phyloP scores from a whole-genome alignment of 106 monocot genomes.

The Ottelia alismoides region DNA sequence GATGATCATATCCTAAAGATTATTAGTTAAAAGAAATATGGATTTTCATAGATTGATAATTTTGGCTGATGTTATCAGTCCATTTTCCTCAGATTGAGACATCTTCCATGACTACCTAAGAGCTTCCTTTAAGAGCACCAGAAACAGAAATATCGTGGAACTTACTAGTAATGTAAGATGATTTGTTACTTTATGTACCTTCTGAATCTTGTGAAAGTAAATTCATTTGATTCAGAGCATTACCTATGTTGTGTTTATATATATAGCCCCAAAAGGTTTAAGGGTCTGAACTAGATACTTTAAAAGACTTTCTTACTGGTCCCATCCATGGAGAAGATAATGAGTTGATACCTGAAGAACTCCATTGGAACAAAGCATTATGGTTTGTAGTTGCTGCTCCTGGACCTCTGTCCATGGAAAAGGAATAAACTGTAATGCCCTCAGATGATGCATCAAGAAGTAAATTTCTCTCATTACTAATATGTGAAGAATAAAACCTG shows the following conservation, averaged over 20 bases:
- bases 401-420: slow-evolving; percentile 31
- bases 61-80: slow-evolving; percentile 32
- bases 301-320: slow-evolving; percentile 32
- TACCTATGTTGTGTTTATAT: slow-evolving; percentile 40
- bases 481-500: slow-evolving; percentile 58
- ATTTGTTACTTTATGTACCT: slow-evolving; percentile 28
- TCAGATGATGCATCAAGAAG: slow-evolving; percentile 71
- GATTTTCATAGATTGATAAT: too few relatives aligned
- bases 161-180: slow-evolving; percentile 38
- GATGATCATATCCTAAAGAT: too few relatives aligned
- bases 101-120: slow-evolving; percentile 41
- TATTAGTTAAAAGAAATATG: too few relatives aligned
- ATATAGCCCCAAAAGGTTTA: slow-evolving; percentile 67
- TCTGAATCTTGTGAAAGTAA: slow-evolving; percentile 21
- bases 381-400: slow-evolving; percentile 16
- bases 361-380: slow-evolving; percentile 36
- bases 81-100: slow-evolving; percentile 35
- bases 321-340: slow-evolving; percentile 44
- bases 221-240: slow-evolving; percentile 20
- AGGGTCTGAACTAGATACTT: slow-evolving; percentile 51
- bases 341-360: slow-evolving; percentile 35
- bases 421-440: slow-evolving; percentile 80
- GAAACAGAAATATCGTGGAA: slow-evolving; percentile 55
- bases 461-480: slow-evolving; percentile 44
- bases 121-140: slow-evolving; percentile 45